Percentiles rank a stretch among this genome's conserved stretches.
These are phyloP conservation scores for Piloderma croceum DNA, from an alignment of 768 basidiomycete species.

Conservation along the genomic window DNA sequence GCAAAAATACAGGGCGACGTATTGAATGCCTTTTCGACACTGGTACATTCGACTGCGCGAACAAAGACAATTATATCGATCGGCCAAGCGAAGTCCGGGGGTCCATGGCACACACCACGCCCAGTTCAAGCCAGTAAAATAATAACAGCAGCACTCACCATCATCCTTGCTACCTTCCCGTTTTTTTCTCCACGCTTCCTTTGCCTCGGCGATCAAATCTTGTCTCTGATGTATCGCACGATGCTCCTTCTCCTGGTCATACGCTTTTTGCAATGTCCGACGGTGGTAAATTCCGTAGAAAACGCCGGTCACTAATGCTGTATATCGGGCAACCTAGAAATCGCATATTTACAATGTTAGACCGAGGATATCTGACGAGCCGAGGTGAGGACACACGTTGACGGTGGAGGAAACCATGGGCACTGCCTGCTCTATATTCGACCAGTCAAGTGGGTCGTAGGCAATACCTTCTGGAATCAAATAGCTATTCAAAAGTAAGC, in stretches of 20 bases:
- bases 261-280: constrained; percentile 76
- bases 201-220: constrained; percentile 77
- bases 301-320: constrained; percentile 81
- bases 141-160: constrained; percentile 40
- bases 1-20: constrained; percentile 1
- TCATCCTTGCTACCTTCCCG: constrained; percentile 48
- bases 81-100: no score
- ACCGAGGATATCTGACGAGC: background rate
- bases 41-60: no score
- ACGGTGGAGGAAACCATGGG: constrained; percentile 70
- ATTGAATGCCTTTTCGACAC: no score
- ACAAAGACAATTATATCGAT: no score
- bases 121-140: constrained; percentile 7
- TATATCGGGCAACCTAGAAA: constrained; percentile 93
- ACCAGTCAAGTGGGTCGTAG: constrained; percentile 1
- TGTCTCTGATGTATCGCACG: constrained; percentile 70
- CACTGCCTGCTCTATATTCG: constrained; percentile 11
- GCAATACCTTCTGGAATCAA: background rate
- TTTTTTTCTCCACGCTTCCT: constrained; percentile 86
- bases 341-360: no score
- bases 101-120: no score
- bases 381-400: constrained; percentile 56
- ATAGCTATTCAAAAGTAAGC: no score
- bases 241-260: constrained; percentile 72
- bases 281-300: constrained; percentile 91